Base-by-base conservation (phyloP, 768 basidiomycete species). In the Gloeopeniophorella convolvens region DNA sequence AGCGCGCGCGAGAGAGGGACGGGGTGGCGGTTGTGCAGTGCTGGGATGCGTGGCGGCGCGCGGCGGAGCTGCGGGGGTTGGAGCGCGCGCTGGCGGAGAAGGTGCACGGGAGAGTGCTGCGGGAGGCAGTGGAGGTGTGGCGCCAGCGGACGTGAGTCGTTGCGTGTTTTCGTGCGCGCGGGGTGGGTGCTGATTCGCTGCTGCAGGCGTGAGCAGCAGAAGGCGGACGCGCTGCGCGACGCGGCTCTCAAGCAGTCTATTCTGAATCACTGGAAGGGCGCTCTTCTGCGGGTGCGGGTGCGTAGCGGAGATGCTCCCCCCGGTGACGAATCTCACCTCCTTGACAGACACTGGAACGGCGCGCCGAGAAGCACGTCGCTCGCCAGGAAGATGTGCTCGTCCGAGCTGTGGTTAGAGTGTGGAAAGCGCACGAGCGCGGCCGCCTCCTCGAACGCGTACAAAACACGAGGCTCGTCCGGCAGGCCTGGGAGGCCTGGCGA, bases 361-460 rank as follows among this genome's bases (percentile, higher is more conserved):
- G 77, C 24, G 85, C 79, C 10, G 64, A 69, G 50, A 84, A 78
- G 49, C 75, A 82, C 59, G 48, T 78, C 11, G 68, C 69, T 39
- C 71, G 80, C 36, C 81, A 79, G 59, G 78, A 86, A 48, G 70
- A 70, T 45, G 68, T 81, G 12, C 70, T 85, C 18, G 51, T 85
- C 26, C 74, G 75, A 37, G 83, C 80, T 24, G 68, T 83, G 39
- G 65, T 73, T 58, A 71, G 79, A 40, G 75, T 85, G 3, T 84
- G 85, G 84, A 82, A 76, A 57, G 80, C 85, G 18, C 76, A 75
- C 32, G 83, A 83, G 58, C 76, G 80, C 8, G 82, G 80, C 26
- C 69, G 65, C 42, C 69, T 80, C 24, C 69, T 87, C 10, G 77
- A 77, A 49, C 72, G 75, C 39, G 76, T 81, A 30, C 74, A 70